Conservation (phyloP, 192 early-diverging fungal species). For the Gaertneriomyces semiglobifer region DNA sequence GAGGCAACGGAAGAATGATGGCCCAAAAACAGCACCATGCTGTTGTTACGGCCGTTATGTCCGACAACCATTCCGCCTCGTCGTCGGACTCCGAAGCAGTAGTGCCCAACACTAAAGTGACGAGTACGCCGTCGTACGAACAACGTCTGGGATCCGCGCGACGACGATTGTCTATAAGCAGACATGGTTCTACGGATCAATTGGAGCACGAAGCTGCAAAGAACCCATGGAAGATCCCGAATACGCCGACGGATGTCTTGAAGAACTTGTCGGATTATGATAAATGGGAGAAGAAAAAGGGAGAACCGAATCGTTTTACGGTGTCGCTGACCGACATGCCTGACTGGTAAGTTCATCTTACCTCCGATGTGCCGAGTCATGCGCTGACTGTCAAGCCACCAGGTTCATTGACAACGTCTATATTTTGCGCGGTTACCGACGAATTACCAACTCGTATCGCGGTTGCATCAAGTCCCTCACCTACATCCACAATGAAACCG, state of each 20-base stretch:
- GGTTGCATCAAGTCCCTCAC: slow-evolving; percentile 72
- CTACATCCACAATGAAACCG: slow-evolving; percentile 91
- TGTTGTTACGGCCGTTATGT: no score
- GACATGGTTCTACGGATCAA: not conserved
- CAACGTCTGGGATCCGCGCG: slow-evolving; percentile 23
- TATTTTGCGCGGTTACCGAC: slow-evolving; percentile 79
- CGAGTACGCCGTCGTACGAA: slow-evolving; percentile 13
- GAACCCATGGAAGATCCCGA: slow-evolving; percentile 5
- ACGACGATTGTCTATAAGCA: slow-evolving; percentile 6
- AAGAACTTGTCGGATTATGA: slow-evolving; percentile 14
- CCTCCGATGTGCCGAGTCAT: not conserved
- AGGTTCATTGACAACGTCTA: slow-evolving; percentile 66
- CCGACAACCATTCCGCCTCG: no score
- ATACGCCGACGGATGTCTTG: slow-evolving; percentile 13
- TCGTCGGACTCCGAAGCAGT: no score
- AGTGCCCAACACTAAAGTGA: no score
- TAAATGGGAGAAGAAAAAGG: not conserved
- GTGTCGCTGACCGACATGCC: slow-evolving; percentile 25
- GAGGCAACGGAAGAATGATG: no score
- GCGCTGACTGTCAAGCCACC: not conserved
- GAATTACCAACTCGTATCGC: slow-evolving; percentile 69
- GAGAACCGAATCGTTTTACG: slow-evolving; percentile 17
- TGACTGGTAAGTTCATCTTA: slow-evolving; percentile 33
- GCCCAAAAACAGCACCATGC: no score
- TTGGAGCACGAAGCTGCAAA: not conserved